These are phyloP conservation scores for Solanum hybrid DNA, from an alignment of 305 asterid species.

Conservation along the genomic window DNA sequence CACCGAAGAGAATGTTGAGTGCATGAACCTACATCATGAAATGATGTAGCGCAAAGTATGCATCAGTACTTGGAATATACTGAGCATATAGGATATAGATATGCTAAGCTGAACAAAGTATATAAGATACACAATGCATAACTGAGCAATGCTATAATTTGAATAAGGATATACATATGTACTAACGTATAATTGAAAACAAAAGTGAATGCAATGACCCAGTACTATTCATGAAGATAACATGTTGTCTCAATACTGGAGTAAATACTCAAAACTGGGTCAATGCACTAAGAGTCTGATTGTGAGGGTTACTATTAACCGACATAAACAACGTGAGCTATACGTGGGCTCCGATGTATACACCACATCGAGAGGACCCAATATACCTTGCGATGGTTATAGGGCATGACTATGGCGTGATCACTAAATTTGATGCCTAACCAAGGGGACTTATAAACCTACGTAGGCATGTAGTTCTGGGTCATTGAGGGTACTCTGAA, in stretches of 20 bases:
- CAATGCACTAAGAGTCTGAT: neutral
- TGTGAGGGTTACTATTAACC: neutral
- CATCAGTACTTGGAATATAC: neutral
- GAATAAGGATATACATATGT: neutral
- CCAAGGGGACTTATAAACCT: neutral
- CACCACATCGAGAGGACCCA: neutral
- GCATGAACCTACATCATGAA: neutral
- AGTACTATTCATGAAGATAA: neutral
- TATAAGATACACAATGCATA: neutral
- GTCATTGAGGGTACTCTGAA: neutral
- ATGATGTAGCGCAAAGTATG: neutral
- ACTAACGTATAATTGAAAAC: neutral
- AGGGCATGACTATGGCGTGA: neutral
- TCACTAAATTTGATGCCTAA: neutral
- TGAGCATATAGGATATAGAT: neutral
- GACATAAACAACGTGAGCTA: neutral
- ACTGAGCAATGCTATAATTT: neutral
- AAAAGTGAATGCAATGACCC: neutral
- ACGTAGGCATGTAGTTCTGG: neutral
- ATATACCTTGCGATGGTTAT: neutral
- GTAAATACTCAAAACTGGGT: neutral
- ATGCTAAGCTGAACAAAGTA: neutral
- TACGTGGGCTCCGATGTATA: neutral
- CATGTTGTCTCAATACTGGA: neutral
- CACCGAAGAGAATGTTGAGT: neutral